phyloP scores from a whole-genome alignment of 1,139 yeast species.

The Wickerhamomyces sp. region DNA sequence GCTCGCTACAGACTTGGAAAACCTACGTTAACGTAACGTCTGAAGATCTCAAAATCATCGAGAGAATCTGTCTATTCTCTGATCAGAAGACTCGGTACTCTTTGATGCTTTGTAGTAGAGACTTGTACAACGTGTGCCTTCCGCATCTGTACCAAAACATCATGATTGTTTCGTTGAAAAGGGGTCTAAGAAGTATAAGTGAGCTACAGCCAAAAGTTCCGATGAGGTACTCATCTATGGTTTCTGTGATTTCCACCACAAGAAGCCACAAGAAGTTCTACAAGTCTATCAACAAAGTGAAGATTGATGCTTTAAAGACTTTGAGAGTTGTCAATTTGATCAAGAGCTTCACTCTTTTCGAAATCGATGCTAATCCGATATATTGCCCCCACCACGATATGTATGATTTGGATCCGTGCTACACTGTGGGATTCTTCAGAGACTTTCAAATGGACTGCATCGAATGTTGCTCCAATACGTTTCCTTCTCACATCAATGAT shows the following conservation, averaged over 20 bases:
- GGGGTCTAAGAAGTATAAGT: not conserved
- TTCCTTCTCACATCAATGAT: not conserved
- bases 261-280: slow-evolving; percentile 2
- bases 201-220: not conserved
- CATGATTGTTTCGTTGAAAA: not conserved
- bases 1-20: too few species aligned
- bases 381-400: not conserved
- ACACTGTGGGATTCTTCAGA: not conserved
- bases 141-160: not conserved
- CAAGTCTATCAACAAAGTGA: slow-evolving; percentile 1
- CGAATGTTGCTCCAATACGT: not conserved
- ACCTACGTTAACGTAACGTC: not conserved
- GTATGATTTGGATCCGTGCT: not conserved
- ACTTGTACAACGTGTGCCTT: not conserved
- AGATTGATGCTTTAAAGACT: not conserved
- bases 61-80: not conserved
- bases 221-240: not conserved
- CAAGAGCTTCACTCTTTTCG: not conserved
- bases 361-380: not conserved
- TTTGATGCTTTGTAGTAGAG: not conserved
- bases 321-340: not conserved
- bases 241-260: slow-evolving; percentile 1
- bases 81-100: not conserved
- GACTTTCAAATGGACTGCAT: not conserved
- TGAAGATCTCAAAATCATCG: not conserved